These are phyloP conservation scores for Harringtonia aguacate DNA, from an alignment of 2,329 filamentous ascomycete species.

Conservation along the genomic window DNA sequence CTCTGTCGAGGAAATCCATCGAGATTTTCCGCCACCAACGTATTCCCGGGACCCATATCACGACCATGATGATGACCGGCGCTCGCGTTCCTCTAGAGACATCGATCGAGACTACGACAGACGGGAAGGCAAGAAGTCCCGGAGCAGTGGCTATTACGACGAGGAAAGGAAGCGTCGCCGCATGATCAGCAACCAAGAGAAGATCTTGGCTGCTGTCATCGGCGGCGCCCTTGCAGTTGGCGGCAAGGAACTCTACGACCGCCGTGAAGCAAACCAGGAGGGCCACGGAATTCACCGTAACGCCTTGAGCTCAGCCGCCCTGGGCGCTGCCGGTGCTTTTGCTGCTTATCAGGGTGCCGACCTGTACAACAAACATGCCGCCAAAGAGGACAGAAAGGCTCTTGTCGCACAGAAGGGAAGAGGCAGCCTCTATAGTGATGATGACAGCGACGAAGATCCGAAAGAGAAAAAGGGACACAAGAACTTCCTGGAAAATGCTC, in stretches of 20 bases:
- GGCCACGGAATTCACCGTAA: slow-evolving; percentile 43
- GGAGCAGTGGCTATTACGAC: slow-evolving; percentile 44
- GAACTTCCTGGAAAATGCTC: slow-evolving; percentile 52
- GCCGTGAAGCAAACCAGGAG: slow-evolving; percentile 44
- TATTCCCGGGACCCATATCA: slow-evolving; percentile 44
- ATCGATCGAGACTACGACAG: slow-evolving; percentile 36
- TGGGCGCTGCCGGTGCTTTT: slow-evolving; percentile 53
- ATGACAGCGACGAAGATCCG: slow-evolving; percentile 45
- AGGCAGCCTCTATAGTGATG: slow-evolving; percentile 39
- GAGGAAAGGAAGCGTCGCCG: slow-evolving; percentile 42
- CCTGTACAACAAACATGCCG: slow-evolving; percentile 48
- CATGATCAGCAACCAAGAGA: slow-evolving; percentile 50
- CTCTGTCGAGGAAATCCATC: slow-evolving; percentile 70
- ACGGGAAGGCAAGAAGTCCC: slow-evolving; percentile 40
- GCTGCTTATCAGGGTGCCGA: slow-evolving; percentile 55
- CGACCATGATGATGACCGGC: slow-evolving; percentile 42
- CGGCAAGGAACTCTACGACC: slow-evolving; percentile 56
- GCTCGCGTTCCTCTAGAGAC: slow-evolving; percentile 27
- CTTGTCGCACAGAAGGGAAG: slow-evolving; percentile 43
- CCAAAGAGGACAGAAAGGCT: slow-evolving; percentile 41
- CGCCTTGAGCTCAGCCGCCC: slow-evolving; percentile 45
- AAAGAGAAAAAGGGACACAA: slow-evolving; percentile 51
- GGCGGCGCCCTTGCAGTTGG: slow-evolving; percentile 55
- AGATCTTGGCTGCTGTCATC: slow-evolving; percentile 55
- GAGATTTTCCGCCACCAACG: slow-evolving; percentile 71